Conservation (phyloP, 129 eudicot genomes). For the Logfia minima region DNA sequence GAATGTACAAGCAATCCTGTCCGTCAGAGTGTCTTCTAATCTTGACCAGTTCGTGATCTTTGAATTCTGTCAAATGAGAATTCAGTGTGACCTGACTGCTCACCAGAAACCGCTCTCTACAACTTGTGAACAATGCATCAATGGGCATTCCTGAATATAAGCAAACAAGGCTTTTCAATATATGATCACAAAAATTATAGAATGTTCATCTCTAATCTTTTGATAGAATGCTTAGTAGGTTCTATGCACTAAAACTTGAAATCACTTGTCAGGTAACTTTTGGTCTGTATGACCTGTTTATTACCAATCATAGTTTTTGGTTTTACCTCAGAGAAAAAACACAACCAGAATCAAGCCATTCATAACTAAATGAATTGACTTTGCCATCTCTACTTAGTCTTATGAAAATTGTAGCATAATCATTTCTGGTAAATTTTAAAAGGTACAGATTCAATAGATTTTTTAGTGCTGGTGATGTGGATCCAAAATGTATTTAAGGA, state of each 20-base stretch:
- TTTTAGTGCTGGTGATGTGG: neutral
- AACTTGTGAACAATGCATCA: constrained; percentile 59
- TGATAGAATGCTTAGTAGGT: neutral
- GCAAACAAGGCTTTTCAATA: neutral
- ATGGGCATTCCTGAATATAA: constrained; percentile 71
- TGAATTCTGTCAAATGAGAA: constrained; percentile 90
- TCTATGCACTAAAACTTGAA: no score
- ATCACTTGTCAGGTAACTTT: neutral
- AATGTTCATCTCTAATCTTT: no score
- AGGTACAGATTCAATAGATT: neutral
- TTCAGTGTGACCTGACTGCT: constrained; percentile 88
- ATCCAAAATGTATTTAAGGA: neutral
- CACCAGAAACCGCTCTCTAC: constrained; percentile 89
- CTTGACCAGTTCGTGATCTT: constrained; percentile 87
- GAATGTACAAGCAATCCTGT: constrained; percentile 81
- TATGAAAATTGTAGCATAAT: no score
- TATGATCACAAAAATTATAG: neutral
- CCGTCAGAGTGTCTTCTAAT: constrained; percentile 80
- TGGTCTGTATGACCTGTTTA: neutral
- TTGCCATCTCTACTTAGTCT: no score
- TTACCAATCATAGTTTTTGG: no score
- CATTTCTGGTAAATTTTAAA: no score
- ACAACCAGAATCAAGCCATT: no score
- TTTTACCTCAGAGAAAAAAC: no score
- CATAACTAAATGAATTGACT: no score